Evolutionary conservation across 495 filamentous ascomycete genomes (phyloP), one percentile per base, ranked within the genome.

Genomic region (Penicilliopsis zonata): DNA sequence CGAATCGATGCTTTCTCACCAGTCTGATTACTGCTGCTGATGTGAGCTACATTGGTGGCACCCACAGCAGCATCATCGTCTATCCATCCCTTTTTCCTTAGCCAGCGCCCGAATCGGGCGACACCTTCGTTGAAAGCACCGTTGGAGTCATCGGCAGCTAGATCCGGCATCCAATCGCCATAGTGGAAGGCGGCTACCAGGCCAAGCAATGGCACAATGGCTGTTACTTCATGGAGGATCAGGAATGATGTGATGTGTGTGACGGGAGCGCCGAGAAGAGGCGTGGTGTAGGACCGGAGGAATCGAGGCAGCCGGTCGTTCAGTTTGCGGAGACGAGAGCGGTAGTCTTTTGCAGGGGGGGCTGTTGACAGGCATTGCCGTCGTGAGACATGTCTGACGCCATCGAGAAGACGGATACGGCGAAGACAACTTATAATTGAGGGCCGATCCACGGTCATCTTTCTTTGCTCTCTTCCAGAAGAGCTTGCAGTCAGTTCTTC

Each of bases 151-250:
- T 65, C 66, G n/a, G 60, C 57, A 13, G 72, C 51, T 16, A 53
- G 62, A 28, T 55, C 69, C 22, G 54, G 82, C 24, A 82, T 59
- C 70, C 75, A 78, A 36, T 69, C 55, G 2, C 68, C 69, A 42
- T 81, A 80, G 51, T 95, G 82, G 49, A 98, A 94, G 1, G 70
- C 38, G 4, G 66, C 80, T 8, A 78, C 73, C 0, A 98, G 66
- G 0, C 75, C 81, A 17, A 87, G 50, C 0, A 96, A 53, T 1
- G 90, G 87, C 3, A 86, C 39, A 9, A 95, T 53, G 12, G 90
- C 90, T 0, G 90, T 95, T 19, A 92, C 36, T 51, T 98, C 90
- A 63, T 98, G 90, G 0, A 98, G 70, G 24, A 94, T 59, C 7
- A 98, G 58, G 52, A 98, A 98, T 2, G 90, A 73, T 5, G 76